Evolutionary conservation across 2,329 filamentous ascomycete species (phyloP).

Genomic region (Apiospora koreana): DNA sequence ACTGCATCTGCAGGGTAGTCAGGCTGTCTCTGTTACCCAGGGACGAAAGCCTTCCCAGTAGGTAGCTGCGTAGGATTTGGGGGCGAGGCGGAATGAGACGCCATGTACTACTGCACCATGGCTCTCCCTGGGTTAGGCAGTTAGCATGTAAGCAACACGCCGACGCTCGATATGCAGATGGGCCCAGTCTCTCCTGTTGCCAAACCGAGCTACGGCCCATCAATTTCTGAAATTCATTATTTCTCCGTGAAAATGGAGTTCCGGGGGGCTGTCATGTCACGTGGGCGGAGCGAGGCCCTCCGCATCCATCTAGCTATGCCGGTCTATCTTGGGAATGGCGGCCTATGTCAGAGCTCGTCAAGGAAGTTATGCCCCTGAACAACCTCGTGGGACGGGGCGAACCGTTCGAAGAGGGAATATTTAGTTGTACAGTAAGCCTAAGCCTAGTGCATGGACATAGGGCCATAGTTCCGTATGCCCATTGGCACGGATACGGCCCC

Average conservation of each 20-base stretch:
- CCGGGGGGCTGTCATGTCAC: background rate
- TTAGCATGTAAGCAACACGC: background rate
- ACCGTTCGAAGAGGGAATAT: background rate
- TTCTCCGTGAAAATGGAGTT: background rate
- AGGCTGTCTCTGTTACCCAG: background rate
- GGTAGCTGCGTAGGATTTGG: background rate
- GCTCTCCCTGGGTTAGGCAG: background rate
- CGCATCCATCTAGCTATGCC: background rate
- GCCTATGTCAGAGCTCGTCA: too few species aligned
- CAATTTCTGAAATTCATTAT: background rate
- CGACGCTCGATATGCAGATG: background rate
- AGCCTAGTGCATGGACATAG: background rate
- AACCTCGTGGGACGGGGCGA: background rate
- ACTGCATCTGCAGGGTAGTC: background rate
- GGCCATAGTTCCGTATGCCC: too few species aligned
- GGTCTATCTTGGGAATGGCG: background rate
- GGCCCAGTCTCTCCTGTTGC: background rate
- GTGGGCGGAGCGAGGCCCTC: conserved; percentile 9
- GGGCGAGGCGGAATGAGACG: background rate
- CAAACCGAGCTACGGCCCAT: background rate
- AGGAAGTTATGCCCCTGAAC: background rate
- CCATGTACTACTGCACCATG: background rate
- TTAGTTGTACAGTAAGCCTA: background rate
- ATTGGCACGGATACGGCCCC: background rate
- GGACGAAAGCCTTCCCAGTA: background rate